These are phyloP conservation scores for Cytospora chrysosperma DNA, from an alignment of 2,329 filamentous ascomycete genomes.

Conservation along the genomic window DNA sequence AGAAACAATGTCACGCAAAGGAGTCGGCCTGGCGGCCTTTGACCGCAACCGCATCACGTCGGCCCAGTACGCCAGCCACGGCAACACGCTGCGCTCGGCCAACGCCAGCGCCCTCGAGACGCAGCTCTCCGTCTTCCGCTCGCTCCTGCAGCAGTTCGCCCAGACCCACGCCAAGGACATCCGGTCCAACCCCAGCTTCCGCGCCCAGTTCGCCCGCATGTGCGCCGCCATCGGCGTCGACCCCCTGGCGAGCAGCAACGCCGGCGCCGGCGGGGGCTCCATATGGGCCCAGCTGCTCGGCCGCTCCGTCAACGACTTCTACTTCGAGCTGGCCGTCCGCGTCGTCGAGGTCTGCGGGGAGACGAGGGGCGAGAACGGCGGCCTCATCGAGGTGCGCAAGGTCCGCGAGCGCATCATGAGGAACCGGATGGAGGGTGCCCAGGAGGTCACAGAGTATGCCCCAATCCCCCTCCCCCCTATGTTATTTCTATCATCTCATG, in stretches of 20 bases:
- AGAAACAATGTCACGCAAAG: conserved; percentile 66
- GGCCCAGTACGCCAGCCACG: conserved; percentile 88
- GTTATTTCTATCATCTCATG: too few relatives aligned
- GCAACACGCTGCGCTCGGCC: conserved; percentile 77
- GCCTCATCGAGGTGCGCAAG: conserved; percentile 81
- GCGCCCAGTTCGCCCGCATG: conserved; percentile 97
- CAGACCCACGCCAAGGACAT: conserved; percentile 95
- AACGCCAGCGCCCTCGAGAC: conserved; percentile 86
- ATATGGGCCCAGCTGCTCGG: conserved; percentile 94
- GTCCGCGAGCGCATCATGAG: conserved; percentile 73
- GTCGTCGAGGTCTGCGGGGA: conserved; percentile 90
- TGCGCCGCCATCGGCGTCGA: conserved; percentile 96
- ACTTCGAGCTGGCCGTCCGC: conserved; percentile 94
- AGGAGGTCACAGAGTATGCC: conserved; percentile 74
- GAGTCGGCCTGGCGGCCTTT: conserved; percentile 88
- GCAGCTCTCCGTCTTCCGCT: conserved; percentile 94
- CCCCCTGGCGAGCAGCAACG: conserved; percentile 72
- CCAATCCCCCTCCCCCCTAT: conserved; percentile 21
- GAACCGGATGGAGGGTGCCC: conserved; percentile 71
- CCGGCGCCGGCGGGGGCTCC: conserved; percentile 49
- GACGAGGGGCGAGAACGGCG: conserved; percentile 87
- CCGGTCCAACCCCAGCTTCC: conserved; percentile 89
- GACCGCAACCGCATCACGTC: conserved; percentile 80
- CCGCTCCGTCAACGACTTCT: conserved; percentile 93
- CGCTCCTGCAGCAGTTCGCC: conserved; percentile 90